Conservation (phyloP, 2,329 filamentous ascomycete genomes). For the Nemania sp. region DNA sequence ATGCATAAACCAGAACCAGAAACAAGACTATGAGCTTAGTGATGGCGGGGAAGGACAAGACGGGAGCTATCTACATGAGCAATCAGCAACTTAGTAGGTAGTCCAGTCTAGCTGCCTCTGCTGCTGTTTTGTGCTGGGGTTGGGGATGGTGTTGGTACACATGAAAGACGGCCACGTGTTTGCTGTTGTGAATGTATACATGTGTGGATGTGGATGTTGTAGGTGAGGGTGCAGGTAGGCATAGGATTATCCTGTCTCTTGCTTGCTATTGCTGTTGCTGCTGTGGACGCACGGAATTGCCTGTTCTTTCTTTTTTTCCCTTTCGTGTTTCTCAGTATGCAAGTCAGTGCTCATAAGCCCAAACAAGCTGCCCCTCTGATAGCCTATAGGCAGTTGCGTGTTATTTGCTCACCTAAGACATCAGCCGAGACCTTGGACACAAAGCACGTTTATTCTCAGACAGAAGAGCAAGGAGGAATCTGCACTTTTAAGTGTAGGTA, state of each 20-base stretch:
- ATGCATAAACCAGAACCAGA: not conserved
- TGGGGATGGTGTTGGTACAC: too few species aligned
- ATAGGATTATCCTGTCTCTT: too few species aligned
- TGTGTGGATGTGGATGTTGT: not conserved
- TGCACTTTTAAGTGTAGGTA: not conserved
- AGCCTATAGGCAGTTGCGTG: not conserved
- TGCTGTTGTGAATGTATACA: not conserved
- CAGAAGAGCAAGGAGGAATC: not conserved
- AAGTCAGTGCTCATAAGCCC: too few species aligned
- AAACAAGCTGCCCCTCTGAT: not conserved
- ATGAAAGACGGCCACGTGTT: not conserved
- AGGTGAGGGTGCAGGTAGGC: too few species aligned
- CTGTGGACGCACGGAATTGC: too few species aligned
- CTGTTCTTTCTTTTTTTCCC: not conserved
- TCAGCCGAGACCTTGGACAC: not conserved
- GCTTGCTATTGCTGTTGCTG: too few species aligned
- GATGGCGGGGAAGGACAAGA: slow-evolving; percentile 7
- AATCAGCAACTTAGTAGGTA: too few species aligned
- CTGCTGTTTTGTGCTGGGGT: not conserved
- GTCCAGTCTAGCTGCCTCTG: too few species aligned
- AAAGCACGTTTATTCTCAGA: not conserved
- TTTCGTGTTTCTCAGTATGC: not conserved
- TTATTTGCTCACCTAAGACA: not conserved
- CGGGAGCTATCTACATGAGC: too few species aligned
- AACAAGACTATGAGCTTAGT: not conserved